Evolutionary conservation across 2,329 filamentous ascomycete genomes (phyloP).

Genomic region (Pochonia chlamydosporia): DNA sequence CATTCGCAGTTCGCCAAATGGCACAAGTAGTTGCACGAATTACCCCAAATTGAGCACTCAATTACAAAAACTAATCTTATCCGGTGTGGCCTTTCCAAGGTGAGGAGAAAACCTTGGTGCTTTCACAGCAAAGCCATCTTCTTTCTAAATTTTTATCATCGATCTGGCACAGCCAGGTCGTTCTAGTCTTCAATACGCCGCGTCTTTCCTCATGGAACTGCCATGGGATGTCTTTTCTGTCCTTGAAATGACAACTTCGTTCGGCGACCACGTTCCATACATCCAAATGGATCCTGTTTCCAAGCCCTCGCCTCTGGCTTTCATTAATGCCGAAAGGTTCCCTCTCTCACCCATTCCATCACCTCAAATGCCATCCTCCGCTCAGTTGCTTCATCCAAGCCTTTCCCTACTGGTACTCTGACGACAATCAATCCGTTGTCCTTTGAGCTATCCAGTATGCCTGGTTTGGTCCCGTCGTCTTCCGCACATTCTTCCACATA

Average conservation of each 20-base stretch:
- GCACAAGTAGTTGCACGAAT: not conserved
- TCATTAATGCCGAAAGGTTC: constrained; percentile 31
- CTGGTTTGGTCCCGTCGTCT: constrained; percentile 26
- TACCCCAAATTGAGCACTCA: not conserved
- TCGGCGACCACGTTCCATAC: no score
- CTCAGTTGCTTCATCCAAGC: constrained; percentile 62
- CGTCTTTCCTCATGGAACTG: not conserved
- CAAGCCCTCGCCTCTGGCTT: no score
- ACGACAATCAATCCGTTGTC: constrained; percentile 51
- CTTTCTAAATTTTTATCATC: not conserved
- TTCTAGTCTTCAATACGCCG: no score
- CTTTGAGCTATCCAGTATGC: constrained; percentile 50
- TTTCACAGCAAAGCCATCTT: not conserved
- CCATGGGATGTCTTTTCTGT: not conserved
- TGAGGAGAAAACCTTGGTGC: not conserved
- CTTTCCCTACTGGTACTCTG: constrained; percentile 34
- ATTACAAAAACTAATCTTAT: not conserved
- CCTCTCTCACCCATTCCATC: constrained; percentile 65
- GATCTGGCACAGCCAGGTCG: no score
- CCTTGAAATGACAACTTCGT: not conserved
- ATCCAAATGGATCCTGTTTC: constrained; percentile 10
- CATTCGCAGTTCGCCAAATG: not conserved
- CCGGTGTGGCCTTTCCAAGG: not conserved
- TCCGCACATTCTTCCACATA: constrained; percentile 46
- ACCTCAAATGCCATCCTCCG: constrained; percentile 81